Conservation (phyloP, 495 filamentous ascomycete species). For the Hypomontagnella submonticulosa region DNA sequence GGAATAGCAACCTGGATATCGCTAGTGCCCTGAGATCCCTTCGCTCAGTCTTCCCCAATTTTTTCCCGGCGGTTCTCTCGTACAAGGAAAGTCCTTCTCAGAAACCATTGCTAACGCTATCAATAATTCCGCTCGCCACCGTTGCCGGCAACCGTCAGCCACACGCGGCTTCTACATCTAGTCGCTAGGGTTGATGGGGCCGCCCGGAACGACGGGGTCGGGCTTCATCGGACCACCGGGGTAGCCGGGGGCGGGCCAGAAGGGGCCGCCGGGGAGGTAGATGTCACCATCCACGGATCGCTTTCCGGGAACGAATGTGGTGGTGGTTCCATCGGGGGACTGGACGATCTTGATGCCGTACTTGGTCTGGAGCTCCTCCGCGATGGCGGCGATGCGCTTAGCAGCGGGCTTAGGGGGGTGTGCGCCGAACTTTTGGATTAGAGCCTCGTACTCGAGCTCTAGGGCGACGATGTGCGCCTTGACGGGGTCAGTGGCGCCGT, state of each 20-base stretch:
- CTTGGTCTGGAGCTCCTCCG: conserved; percentile 49
- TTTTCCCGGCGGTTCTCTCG: conserved; percentile 12
- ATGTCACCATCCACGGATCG: conserved; percentile 43
- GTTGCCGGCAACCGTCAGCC: neutral
- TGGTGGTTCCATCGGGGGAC: conserved; percentile 51
- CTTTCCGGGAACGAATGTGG: conserved; percentile 52
- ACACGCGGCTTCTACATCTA: conserved; percentile 7
- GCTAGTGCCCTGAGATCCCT: conserved; percentile 27
- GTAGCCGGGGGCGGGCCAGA: conserved; percentile 28
- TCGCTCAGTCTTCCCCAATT: conserved; percentile 18
- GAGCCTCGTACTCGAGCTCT: conserved; percentile 43
- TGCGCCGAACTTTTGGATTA: conserved; percentile 40
- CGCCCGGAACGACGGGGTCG: conserved; percentile 48
- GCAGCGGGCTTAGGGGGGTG: conserved; percentile 41
- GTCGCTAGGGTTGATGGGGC: conserved; percentile 40
- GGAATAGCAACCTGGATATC: conserved; percentile 34
- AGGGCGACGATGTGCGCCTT: conserved; percentile 44
- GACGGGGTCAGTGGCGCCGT: conserved; percentile 28
- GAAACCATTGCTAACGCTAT: neutral
- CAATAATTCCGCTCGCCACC: conserved; percentile 6
- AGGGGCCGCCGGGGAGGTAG: conserved; percentile 44
- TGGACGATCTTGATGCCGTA: conserved; percentile 54
- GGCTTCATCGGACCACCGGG: conserved; percentile 47
- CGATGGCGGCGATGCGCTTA: conserved; percentile 44
- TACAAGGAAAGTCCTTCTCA: conserved; percentile 38